Evolutionary conservation across 2,329 filamentous ascomycete genomes (phyloP), one percentile per base, ranked within the genome.

Genomic region (Penicillium brasilianum): DNA sequence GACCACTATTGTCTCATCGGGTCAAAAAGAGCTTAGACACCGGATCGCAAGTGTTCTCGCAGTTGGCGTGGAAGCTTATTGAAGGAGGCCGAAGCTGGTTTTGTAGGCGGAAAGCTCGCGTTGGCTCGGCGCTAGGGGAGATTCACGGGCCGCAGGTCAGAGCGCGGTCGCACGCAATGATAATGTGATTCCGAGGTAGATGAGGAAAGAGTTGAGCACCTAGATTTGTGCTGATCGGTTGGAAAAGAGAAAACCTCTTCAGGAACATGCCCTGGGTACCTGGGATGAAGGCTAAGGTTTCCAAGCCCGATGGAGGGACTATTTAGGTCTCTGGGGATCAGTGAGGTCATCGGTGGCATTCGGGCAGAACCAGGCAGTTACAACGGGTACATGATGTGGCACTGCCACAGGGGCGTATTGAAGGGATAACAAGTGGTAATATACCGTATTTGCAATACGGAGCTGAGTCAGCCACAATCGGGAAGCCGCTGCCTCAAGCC

Each of bases 321-420:
- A 34, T 48, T 18, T 14, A 60, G 52, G 28, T 60, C 50, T 43
- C 59, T 14, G 32, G 37, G 43, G 22, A 52, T 48, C 59, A 63
- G 67, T 71, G 69, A 71, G 69, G 68, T 71, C 69, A 71, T 71
- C 60, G 61, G 61, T 66, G 63, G 58, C 57, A 61, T 52, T 30
- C 28, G 57, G 16, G 48, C 49, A 54, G 59, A 63, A 60, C 56
- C n/a, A 28, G 48, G 32, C 48, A 60, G 56, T 14, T 61, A 60
- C 58, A 4, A 39, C 5, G 50, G 50, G 48, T 64, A 59, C 56
- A 53, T 25, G 3, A 5, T 18, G 30, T 32, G 8, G 6, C 18
- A 16, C 25, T n/a, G 0, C n/a, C 3, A 13, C 2, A 3, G 16
- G 16, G 30, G 4, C 18, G 28, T 52, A 41, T 36, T 39, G 1